Evolutionary conservation across 2,329 filamentous ascomycete genomes (phyloP).

Genomic region (Xylaria sp.): DNA sequence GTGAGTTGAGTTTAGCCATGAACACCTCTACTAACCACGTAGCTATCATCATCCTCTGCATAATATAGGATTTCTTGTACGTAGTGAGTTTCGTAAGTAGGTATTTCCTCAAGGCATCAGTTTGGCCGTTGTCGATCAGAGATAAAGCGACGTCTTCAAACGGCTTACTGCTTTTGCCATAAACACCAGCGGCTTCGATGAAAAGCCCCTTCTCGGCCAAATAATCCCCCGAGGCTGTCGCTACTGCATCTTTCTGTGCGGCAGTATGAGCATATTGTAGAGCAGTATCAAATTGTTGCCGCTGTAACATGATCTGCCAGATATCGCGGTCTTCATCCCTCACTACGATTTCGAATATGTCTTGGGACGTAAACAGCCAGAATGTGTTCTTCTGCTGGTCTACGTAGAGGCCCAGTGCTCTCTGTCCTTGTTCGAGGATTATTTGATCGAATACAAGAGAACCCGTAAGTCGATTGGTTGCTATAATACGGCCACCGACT

Average conservation of each 20-base stretch:
- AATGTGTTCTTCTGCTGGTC: slow-evolving; percentile 97
- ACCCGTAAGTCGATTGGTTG: slow-evolving; percentile 87
- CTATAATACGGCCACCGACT: slow-evolving; percentile 84
- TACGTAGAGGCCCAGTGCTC: slow-evolving; percentile 83
- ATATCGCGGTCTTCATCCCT: slow-evolving; percentile 91
- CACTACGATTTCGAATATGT: slow-evolving; percentile 94
- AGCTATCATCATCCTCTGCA: slow-evolving; percentile 96
- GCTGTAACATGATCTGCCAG: slow-evolving; percentile 91
- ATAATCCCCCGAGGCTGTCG: slow-evolving; percentile 91
- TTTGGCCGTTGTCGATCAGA: slow-evolving; percentile 89
- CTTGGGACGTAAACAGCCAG: slow-evolving; percentile 91
- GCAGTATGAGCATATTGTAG: slow-evolving; percentile 84
- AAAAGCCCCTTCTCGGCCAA: slow-evolving; percentile 84
- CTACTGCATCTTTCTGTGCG: slow-evolving; percentile 88
- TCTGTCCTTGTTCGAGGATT: slow-evolving; percentile 83
- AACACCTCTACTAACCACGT: slow-evolving; percentile 96
- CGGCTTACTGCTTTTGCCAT: slow-evolving; percentile 94
- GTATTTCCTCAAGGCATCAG: slow-evolving; percentile 91
- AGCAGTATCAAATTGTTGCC: slow-evolving; percentile 88
- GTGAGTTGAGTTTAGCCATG: slow-evolving; percentile 94
- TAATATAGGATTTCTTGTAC: slow-evolving; percentile 83
- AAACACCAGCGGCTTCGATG: slow-evolving; percentile 86
- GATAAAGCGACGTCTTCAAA: slow-evolving; percentile 95
- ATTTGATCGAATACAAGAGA: slow-evolving; percentile 88
- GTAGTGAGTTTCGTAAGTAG: slow-evolving; percentile 83